A percentile compares a stretch with the other conserved stretches of the same genome.
phyloP scores from a whole-genome alignment of 139 green algal species.

The Diplosphaera chodatii region DNA sequence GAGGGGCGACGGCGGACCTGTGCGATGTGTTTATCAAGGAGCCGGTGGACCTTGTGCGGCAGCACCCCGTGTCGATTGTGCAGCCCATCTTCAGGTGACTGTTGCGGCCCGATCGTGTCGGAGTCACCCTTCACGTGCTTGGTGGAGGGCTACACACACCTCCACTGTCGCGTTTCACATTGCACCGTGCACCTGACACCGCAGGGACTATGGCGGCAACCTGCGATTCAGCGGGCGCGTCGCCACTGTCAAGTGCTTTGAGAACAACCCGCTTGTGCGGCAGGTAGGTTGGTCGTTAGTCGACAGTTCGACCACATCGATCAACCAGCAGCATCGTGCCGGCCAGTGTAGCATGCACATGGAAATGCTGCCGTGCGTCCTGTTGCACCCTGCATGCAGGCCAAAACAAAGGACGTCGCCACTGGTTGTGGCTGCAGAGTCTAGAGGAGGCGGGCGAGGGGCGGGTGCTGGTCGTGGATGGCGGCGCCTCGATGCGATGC shows the following conservation, averaged over 20 bases:
- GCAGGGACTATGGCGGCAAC: conserved; percentile 68
- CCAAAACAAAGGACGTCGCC: no score
- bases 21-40: conserved; percentile 68
- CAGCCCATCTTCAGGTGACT: conserved; percentile 46
- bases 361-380: no score
- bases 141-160: no score
- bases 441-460: conserved; percentile 74
- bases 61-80: conserved; percentile 37
- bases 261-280: conserved; percentile 91
- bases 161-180: no score
- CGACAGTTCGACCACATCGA: no score
- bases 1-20: conserved; percentile 76
- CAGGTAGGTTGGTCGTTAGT: no score
- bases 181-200: no score
- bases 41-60: conserved; percentile 44
- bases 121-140: no score
- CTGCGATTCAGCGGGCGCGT: conserved; percentile 59
- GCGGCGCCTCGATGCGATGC: conserved; percentile 77
- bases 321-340: no score
- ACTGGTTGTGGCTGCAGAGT: conserved; percentile 35
- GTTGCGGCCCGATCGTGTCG: no score
- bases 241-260: conserved; percentile 81
- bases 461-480: conserved; percentile 89
- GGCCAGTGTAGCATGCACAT: no score
- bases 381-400: no score